phyloP scores from a whole-genome alignment of 2,329 filamentous ascomycete species.

The Furcasterigmium furcatum region DNA sequence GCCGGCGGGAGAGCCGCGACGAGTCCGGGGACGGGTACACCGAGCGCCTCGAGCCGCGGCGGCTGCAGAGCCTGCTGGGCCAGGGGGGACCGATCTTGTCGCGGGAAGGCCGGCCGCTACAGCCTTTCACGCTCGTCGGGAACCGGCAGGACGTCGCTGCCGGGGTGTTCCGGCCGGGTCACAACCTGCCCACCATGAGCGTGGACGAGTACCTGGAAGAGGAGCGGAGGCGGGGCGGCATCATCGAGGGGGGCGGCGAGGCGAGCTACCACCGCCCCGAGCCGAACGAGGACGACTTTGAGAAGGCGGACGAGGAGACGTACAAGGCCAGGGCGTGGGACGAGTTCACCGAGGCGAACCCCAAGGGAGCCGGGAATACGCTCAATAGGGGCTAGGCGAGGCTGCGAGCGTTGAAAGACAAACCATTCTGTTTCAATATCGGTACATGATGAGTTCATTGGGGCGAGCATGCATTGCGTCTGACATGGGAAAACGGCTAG shows the following conservation, averaged over 20 bases:
- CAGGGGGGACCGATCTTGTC: slow-evolving; percentile 68
- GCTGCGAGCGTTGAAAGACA: too few species aligned
- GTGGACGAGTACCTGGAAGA: slow-evolving; percentile 98
- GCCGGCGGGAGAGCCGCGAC: slow-evolving; percentile 21
- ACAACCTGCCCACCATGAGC: slow-evolving; percentile 94
- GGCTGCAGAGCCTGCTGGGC: slow-evolving; percentile 44
- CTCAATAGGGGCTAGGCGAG: slow-evolving; percentile 65
- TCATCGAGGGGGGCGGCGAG: slow-evolving; percentile 87
- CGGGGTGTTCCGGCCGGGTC: slow-evolving; percentile 84
- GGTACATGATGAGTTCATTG: too few species aligned
- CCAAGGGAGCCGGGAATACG: slow-evolving; percentile 79
- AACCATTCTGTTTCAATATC: too few species aligned
- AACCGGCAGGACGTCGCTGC: slow-evolving; percentile 71
- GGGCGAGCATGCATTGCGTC: too few species aligned
- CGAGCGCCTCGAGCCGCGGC: slow-evolving; percentile 68
- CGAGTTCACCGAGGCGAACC: slow-evolving; percentile 87
- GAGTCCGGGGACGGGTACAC: slow-evolving; percentile 53
- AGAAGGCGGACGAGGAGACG: slow-evolving; percentile 84
- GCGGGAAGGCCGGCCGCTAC: slow-evolving; percentile 76
- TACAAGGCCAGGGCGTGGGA: slow-evolving; percentile 96
- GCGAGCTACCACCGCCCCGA: slow-evolving; percentile 65
- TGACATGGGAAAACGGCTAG: neutral
- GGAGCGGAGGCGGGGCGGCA: slow-evolving; percentile 77
- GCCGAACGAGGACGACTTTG: slow-evolving; percentile 84
- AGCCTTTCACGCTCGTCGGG: slow-evolving; percentile 84